phyloP scores from a whole-genome alignment of 768 basidiomycete species.

The Russula foetens region DNA sequence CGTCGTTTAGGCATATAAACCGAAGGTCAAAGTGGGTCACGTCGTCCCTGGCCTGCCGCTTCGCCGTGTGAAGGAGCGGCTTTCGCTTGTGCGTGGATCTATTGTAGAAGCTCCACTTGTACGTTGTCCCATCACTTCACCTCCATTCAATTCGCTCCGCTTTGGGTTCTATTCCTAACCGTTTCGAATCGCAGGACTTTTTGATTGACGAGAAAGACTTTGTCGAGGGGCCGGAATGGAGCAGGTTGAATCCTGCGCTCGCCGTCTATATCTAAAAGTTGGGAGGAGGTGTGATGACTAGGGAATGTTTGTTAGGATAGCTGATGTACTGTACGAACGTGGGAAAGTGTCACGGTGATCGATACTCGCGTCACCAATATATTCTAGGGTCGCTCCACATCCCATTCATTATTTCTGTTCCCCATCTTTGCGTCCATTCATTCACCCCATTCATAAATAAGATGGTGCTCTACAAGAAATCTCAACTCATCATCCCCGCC shows the following conservation, averaged over 20 bases:
- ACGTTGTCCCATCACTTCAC: constrained; percentile 2
- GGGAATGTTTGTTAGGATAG: neutral
- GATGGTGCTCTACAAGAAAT: too few species aligned
- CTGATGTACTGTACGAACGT: too few species aligned
- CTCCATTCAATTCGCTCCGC: neutral
- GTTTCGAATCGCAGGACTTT: constrained; percentile 52
- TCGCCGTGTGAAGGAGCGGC: constrained; percentile 63
- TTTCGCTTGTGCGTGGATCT: constrained; percentile 59
- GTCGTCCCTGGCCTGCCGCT: constrained; percentile 63
- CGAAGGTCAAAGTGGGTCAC: constrained; percentile 74
- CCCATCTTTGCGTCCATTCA: too few species aligned
- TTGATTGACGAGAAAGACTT: constrained; percentile 73
- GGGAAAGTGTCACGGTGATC: too few species aligned
- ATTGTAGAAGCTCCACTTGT: constrained; percentile 75
- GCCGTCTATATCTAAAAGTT: constrained; percentile 74
- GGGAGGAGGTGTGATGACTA: neutral
- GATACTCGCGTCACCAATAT: too few species aligned
- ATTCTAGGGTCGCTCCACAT: neutral
- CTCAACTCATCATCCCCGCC: too few species aligned
- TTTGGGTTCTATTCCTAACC: neutral
- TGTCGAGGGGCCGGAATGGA: constrained; percentile 64
- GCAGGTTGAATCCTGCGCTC: constrained; percentile 63
- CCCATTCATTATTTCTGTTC: too few species aligned
- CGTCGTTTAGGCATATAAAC: constrained; percentile 50
- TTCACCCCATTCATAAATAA: too few species aligned